Evolutionary conservation across 2,329 filamentous ascomycete species (phyloP).

Genomic region (Arthrocladium fulminans): DNA sequence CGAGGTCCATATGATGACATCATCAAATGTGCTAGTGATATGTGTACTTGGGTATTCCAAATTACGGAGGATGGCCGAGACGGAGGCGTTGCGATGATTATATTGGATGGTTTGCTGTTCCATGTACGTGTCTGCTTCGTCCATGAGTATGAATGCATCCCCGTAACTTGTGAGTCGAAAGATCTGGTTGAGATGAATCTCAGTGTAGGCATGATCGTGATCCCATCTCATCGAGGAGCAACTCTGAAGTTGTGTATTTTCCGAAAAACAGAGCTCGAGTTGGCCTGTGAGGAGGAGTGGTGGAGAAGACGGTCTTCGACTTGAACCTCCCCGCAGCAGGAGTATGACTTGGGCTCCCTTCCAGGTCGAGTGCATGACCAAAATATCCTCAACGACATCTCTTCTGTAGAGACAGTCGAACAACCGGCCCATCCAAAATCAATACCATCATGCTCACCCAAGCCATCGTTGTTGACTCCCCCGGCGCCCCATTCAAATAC

Average conservation of each 20-base stretch:
- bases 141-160: no score
- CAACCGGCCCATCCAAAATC: neutral
- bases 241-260: no score
- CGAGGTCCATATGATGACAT: no score
- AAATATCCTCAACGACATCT: neutral
- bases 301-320: no score
- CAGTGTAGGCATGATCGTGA: no score
- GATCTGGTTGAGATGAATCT: conserved; percentile 1
- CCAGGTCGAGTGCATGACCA: no score
- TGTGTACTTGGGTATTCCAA: no score
- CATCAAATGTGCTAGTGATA: no score
- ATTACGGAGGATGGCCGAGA: conserved; percentile 26
- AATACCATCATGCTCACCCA: conserved; percentile 13
- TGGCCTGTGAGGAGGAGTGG: neutral
- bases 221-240: no score
- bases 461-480: conserved; percentile 77
- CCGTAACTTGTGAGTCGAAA: conserved; percentile 8
- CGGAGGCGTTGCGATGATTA: neutral
- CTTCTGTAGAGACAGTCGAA: neutral
- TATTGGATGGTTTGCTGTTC: conserved; percentile 2
- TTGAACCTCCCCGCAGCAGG: no score
- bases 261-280: no score
- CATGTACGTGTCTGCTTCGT: conserved; percentile 16
- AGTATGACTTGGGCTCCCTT: no score
- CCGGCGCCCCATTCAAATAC: conserved; percentile 52